Conservation (phyloP, 257 asterid species). For the Solanum boliviense region DNA sequence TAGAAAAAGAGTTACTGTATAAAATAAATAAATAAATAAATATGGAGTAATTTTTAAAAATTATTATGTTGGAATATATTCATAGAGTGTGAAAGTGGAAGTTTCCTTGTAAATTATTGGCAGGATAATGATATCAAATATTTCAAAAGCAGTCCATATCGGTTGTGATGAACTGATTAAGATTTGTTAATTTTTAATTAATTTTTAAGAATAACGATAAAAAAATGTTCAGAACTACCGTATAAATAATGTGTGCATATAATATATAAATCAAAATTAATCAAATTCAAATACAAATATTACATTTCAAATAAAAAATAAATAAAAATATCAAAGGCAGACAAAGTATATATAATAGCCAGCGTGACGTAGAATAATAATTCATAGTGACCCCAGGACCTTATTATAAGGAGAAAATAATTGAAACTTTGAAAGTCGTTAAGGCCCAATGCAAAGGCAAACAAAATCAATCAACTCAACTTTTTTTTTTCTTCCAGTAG, state of each 20-base stretch:
- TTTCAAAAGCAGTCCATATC: too few relatives aligned
- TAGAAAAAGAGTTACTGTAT: background rate
- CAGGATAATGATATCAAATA: too few relatives aligned
- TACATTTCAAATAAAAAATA: too few relatives aligned
- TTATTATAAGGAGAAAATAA: background rate
- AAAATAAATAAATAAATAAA: background rate
- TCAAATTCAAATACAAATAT: background rate
- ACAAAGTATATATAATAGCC: background rate
- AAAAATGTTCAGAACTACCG: background rate
- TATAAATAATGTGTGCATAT: background rate
- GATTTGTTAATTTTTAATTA: background rate
- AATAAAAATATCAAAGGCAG: background rate
- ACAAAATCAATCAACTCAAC: background rate
- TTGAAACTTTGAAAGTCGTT: background rate
- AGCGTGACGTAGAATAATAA: constrained; percentile 1
- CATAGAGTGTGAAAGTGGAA: background rate
- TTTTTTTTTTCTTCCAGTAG: background rate
- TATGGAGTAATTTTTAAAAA: background rate
- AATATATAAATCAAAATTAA: background rate
- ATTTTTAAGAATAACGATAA: background rate
- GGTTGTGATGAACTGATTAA: too few relatives aligned
- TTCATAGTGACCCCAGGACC: background rate
- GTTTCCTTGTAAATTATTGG: background rate
- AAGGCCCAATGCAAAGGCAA: background rate
- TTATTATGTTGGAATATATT: background rate